Conservation (phyloP, 768 basidiomycete species). For the Mycena belliarum region DNA sequence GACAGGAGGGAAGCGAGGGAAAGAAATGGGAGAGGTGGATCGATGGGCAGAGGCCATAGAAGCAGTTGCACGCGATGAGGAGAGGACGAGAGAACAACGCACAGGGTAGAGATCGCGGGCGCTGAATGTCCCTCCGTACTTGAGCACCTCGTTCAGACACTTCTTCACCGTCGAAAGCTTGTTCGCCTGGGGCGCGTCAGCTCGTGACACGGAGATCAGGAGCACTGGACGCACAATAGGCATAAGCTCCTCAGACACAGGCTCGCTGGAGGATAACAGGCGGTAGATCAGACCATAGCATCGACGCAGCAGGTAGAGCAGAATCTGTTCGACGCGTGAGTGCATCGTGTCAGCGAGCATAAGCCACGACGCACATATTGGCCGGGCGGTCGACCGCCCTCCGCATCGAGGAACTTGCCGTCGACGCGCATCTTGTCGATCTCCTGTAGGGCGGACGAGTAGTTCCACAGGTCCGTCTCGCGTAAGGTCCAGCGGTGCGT, state of each 20-base stretch:
- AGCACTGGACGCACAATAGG: conserved; percentile 65
- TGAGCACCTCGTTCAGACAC: conserved; percentile 92
- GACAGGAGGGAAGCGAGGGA: not conserved
- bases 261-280: conserved; percentile 91
- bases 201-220: not conserved
- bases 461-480: conserved; percentile 93
- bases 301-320: conserved; percentile 88
- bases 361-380: conserved; percentile 75
- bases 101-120: conserved; percentile 93
- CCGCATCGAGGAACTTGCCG: conserved; percentile 94
- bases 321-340: conserved; percentile 53
- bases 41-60: too few species aligned
- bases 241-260: conserved; percentile 97
- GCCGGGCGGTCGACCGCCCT: conserved; percentile 88
- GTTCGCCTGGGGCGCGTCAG: conserved; percentile 65
- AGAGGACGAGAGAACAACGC: conserved; percentile 37
- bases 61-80: not conserved
- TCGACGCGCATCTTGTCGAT: conserved; percentile 97
- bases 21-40: not conserved
- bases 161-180: conserved; percentile 97
- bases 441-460: conserved; percentile 89
- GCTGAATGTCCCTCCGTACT: conserved; percentile 92
- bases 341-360: not conserved
- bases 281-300: conserved; percentile 97
- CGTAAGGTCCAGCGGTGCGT: conserved; percentile 97